Evolutionary conservation across 2,329 filamentous ascomycete genomes (phyloP).

Genomic region (Aureobasidium sp.): DNA sequence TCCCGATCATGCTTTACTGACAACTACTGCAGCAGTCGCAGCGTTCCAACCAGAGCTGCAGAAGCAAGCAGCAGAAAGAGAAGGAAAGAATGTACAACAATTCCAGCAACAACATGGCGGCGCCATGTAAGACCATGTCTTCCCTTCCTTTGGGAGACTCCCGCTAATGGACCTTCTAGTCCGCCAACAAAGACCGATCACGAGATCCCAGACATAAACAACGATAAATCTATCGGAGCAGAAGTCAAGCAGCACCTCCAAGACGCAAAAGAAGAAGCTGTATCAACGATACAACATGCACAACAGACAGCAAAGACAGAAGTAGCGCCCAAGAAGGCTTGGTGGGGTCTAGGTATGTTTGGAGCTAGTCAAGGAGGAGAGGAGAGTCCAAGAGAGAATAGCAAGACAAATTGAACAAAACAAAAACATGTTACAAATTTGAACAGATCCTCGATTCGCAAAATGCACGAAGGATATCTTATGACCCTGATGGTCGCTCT

Average conservation of each 20-base stretch:
- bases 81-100: neutral
- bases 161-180: neutral
- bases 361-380: slow-evolving; percentile 13
- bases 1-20: neutral
- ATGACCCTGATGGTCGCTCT: neutral
- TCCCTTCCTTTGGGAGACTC: neutral
- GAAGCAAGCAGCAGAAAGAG: slow-evolving; percentile 22
- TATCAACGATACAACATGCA: neutral
- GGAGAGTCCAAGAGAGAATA: slow-evolving; percentile 6
- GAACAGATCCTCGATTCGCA: too few relatives aligned
- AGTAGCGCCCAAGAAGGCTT: slow-evolving; percentile 13
- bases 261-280: neutral
- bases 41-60: slow-evolving; percentile 26
- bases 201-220: slow-evolving; percentile 17
- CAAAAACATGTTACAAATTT: neutral
- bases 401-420: neutral
- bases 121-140: neutral
- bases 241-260: slow-evolving; percentile 2
- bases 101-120: slow-evolving; percentile 20
- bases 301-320: slow-evolving; percentile 12
- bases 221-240: slow-evolving; percentile 10
- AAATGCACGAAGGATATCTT: too few relatives aligned
- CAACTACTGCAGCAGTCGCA: slow-evolving; percentile 21
- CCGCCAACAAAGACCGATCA: neutral
- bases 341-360: slow-evolving; percentile 16